These are phyloP conservation scores for Cardamine resedifolia DNA, from an alignment of 345 rosid genomes.

Conservation along the genomic window DNA sequence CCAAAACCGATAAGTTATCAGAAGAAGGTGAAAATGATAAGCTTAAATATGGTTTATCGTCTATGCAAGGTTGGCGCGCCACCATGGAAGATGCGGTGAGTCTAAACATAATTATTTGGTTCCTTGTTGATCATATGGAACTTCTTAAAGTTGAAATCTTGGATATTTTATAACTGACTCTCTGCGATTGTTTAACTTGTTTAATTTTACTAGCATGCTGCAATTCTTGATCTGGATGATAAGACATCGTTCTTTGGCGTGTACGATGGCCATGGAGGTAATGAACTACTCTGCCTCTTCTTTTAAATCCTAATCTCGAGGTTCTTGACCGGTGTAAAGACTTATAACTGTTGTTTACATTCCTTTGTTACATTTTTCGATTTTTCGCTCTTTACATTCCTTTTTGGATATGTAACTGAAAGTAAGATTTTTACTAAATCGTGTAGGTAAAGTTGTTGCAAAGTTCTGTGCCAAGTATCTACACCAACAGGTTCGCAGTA, in stretches of 20 bases:
- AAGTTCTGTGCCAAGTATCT: slow-evolving; percentile 87
- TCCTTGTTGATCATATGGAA: not conserved
- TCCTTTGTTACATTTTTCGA: not conserved
- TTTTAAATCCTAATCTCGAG: not conserved
- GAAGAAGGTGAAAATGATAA: slow-evolving; percentile 69
- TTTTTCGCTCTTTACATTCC: not conserved
- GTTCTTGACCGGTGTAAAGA: not conserved
- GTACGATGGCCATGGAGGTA: slow-evolving; percentile 92
- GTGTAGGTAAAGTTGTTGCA: slow-evolving; percentile 76
- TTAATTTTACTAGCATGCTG: slow-evolving; percentile 54
- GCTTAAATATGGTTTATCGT: slow-evolving; percentile 66
- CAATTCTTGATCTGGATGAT: slow-evolving; percentile 60
- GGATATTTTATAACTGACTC: not conserved
- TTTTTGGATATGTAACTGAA: not conserved
- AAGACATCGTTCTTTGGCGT: slow-evolving; percentile 80
- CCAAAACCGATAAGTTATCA: slow-evolving; percentile 72
- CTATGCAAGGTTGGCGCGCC: slow-evolving; percentile 93
- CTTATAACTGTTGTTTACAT: not conserved
- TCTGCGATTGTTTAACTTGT: not conserved
- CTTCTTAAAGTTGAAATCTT: not conserved
- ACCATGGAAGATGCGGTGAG: slow-evolving; percentile 93
- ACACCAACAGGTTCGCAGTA: slow-evolving; percentile 66
- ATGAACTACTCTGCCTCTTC: slow-evolving; percentile 17
- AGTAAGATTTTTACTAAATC: not conserved
- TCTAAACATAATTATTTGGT: not conserved